These are phyloP conservation scores for Pseudogymnoascus sp. DNA, from an alignment of 2,329 filamentous ascomycete species.

Conservation along the genomic window DNA sequence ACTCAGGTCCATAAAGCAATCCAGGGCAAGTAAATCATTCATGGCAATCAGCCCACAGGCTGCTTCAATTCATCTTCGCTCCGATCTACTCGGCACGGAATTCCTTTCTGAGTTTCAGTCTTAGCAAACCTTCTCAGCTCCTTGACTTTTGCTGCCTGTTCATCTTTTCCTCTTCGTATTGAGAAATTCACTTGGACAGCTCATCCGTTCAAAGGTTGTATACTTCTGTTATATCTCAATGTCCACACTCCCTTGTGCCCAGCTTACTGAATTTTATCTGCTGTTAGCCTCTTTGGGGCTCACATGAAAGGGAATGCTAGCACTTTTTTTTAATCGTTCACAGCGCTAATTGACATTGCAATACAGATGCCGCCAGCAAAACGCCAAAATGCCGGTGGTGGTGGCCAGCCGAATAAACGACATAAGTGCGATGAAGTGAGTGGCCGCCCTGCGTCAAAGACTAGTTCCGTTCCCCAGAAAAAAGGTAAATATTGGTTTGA, in stretches of 20 bases:
- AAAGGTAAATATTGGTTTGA: background rate
- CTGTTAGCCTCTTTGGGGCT: background rate
- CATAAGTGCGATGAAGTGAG: background rate
- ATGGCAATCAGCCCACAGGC: background rate
- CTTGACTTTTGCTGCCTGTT: background rate
- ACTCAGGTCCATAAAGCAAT: background rate
- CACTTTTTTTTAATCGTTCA: background rate
- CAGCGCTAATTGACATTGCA: background rate
- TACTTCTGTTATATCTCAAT: background rate
- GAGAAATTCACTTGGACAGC: background rate
- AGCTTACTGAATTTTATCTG: background rate
- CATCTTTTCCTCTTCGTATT: background rate
- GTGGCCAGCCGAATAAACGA: background rate
- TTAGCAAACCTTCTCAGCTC: background rate
- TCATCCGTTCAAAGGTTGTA: background rate
- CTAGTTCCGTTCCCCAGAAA: background rate
- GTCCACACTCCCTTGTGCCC: background rate
- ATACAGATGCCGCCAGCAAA: background rate
- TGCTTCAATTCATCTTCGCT: background rate
- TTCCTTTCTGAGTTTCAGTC: background rate
- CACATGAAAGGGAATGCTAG: background rate
- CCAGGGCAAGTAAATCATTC: background rate
- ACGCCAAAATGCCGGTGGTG: background rate
- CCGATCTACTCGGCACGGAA: background rate
- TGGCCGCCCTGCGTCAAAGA: background rate